Evolutionary conservation across 495 filamentous ascomycete species (phyloP), one percentile per base, ranked within the genome.

Genomic region (Neurospora terricola): DNA sequence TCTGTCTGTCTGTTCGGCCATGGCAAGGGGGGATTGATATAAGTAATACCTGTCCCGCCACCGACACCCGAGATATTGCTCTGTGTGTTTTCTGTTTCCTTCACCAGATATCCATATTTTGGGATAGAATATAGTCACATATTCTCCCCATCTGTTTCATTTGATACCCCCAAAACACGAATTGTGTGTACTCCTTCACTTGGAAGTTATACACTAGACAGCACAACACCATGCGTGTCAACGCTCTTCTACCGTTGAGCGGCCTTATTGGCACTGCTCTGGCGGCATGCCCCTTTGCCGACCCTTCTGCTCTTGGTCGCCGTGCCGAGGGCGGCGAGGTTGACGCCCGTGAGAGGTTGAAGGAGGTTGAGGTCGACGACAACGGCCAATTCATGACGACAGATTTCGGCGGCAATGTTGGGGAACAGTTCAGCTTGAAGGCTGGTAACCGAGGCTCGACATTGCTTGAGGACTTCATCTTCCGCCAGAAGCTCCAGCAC

Each of bases 381-480:
- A 84, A 83, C 62, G 81, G 87, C 73, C 81, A 81, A 5, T 92
- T 82, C 79, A 81, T 93, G 76, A 93, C 92, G 0, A 88, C 88
- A 66, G 92, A 94, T 79, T 89, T 89, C 18, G 92, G 92, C n/a
- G 90, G 90, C 12, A 91, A 90, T 0, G 91, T 94, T 69, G 84
- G 83, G 40, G 92, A 94, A 68, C 89, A 90, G 75, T 83, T 86
- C 75, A 92, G 90, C 75, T 81, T 95, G 69, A 92, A 86, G 75
- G 92, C 89, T 68, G 92, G 92, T 0, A 84, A 86, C n/a, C 86
- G 92, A 69, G 92, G 92, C 2, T 87, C 92, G 16, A 92, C 91
- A 2, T 82, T 94, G 43, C 83, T 95, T 11, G 92, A 95, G 77
- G 92, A 95, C 76, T 94, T 92, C 71, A 92, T 94, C 75, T 91